A percentile compares a stretch with the other conserved stretches of the same genome.
phyloP scores from a whole-genome alignment of 495 filamentous ascomycete genomes.

The Lineolata rhizophorae region DNA sequence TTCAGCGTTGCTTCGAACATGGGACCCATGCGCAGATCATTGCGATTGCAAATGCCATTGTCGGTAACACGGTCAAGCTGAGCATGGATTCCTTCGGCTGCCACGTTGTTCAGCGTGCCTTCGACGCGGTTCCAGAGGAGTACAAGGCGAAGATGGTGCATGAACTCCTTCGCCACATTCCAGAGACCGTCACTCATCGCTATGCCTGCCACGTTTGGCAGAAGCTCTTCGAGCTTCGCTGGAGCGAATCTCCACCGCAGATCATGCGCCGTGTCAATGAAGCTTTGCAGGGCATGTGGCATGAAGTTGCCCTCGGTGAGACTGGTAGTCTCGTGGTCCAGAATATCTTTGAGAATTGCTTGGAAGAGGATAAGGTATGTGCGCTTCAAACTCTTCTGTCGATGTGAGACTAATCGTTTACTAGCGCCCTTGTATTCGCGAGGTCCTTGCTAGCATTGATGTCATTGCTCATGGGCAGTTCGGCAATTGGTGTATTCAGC shows the following conservation, averaged over 20 bases:
- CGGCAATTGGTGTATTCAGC: conserved; percentile 98
- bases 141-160: conserved; percentile 98
- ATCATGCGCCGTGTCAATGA: conserved; percentile 99
- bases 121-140: conserved; percentile 90
- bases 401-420: conserved; percentile 17
- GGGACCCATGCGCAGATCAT: conserved; percentile 87
- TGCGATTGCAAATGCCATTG: conserved; percentile 84
- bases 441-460: conserved; percentile 83
- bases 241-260: conserved; percentile 83
- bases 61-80: conserved; percentile 78
- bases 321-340: conserved; percentile 95
- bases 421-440: conserved; percentile 87
- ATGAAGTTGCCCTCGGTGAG: conserved; percentile 90
- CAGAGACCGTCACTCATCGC: conserved; percentile 92
- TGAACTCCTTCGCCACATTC: conserved; percentile 83
- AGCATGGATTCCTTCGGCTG: conserved; percentile 98
- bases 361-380: conserved; percentile 91
- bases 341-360: conserved; percentile 98
- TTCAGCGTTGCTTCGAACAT: conserved; percentile 97
- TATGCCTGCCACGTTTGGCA: conserved; percentile 99
- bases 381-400: neutral
- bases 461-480: conserved; percentile 96
- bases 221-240: conserved; percentile 96
- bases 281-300: conserved; percentile 89
- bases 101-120: conserved; percentile 95